Evolutionary conservation across 2,329 filamentous ascomycete species (phyloP), one percentile per base, ranked within the genome.

Genomic region (Ceratocystis albifundus): DNA sequence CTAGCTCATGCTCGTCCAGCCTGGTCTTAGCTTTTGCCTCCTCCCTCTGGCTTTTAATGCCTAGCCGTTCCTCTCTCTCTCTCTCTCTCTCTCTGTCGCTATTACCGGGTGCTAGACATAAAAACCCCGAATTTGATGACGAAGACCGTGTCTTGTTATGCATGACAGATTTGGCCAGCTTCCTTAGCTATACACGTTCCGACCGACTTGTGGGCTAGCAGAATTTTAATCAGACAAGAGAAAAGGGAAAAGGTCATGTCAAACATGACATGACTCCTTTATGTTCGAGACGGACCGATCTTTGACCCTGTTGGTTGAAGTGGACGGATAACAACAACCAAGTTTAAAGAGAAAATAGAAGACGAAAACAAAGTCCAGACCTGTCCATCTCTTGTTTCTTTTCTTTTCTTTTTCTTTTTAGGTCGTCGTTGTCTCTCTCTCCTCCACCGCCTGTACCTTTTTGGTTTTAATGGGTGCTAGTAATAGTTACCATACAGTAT

Each of bases 191-290:
- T 22, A 10, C 50, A 30, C 22, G 50, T 28, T 55, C n/a, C 50
- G 25, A 25, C n/a, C 25, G 12, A 25, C 25, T 30, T 15, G 8
- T 28, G 50, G 2, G 20, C 50, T 30, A 55, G 20, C 50, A 55
- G 25, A 55, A 25, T 28, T 22, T 55, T 28, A 25, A 25, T 55
- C 50, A 4, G 15, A 30, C 50, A 28, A 55, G 22, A 2, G n/a
- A 55, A 55, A 28, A 25, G 12, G 6, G 20, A 55, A 55, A 22
- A 55, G 7, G 8, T 25, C 8, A 30, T 55, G 50, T 55, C 50
- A 55, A 55, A 55, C 12, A 55, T 55, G 50, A 25, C n/a, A 20
- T 55, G 50, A 55, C 22, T 55, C 50, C 50, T 55, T 30, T 55
- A 25, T 10, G 12, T 55, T 55, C 50, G 12, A 55, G 20, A 55